Conservation (phyloP, 495 filamentous ascomycete species). For the Penicillium paxilli region DNA sequence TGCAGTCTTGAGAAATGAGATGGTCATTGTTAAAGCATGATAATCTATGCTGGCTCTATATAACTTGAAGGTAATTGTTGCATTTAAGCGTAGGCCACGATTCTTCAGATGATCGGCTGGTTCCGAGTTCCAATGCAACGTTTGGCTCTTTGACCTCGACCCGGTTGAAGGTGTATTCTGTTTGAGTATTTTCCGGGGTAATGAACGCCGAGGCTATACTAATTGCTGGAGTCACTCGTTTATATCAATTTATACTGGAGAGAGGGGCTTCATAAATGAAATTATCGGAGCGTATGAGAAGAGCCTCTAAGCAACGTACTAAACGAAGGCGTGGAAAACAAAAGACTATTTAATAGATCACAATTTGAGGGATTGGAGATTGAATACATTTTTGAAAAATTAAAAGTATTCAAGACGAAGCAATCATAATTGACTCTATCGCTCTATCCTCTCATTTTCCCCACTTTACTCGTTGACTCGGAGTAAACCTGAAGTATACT, state of each 20-base stretch:
- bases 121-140: conserved; percentile 7
- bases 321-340: too few relatives aligned
- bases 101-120: neutral
- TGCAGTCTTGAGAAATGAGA: neutral
- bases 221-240: neutral
- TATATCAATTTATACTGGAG: neutral
- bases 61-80: neutral
- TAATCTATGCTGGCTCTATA: neutral
- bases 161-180: neutral
- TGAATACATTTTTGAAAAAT: too few relatives aligned
- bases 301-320: too few relatives aligned
- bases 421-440: too few relatives aligned
- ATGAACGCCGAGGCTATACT: conserved; percentile 1
- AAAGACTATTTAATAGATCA: too few relatives aligned
- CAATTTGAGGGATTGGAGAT: too few relatives aligned
- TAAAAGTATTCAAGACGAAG: too few relatives aligned
- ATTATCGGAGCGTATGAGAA: too few relatives aligned
- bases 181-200: conserved; percentile 1
- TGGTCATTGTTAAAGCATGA: neutral
- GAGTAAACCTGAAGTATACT: too few relatives aligned
- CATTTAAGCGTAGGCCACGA: conserved; percentile 1
- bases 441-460: too few relatives aligned
- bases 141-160: conserved; percentile 1
- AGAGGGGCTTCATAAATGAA: too few relatives aligned
- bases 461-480: too few relatives aligned